These are phyloP conservation scores for Volutella citrinella DNA, from an alignment of 2,329 filamentous ascomycete species.

Conservation along the genomic window DNA sequence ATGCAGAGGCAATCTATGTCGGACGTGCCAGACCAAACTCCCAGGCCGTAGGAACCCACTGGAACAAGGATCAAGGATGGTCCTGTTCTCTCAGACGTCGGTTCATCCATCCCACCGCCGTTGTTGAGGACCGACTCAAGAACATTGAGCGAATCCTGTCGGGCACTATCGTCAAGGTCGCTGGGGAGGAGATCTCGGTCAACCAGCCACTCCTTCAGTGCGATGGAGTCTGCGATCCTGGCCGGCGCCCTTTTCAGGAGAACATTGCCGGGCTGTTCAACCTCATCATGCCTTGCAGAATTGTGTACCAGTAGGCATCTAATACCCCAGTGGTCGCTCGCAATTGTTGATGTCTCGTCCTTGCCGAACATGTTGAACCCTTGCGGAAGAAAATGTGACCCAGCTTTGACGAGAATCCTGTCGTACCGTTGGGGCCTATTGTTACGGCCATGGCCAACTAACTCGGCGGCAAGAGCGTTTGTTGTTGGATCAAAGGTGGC, in stretches of 20 bases:
- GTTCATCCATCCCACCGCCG: conserved; percentile 11
- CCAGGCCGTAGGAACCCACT: conserved; percentile 65
- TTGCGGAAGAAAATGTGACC: conserved; percentile 32
- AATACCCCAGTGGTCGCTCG: conserved; percentile 60
- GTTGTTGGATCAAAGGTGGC: conserved; percentile 61
- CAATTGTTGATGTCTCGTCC: conserved; percentile 22
- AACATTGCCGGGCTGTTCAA: conserved; percentile 20
- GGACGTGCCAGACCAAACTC: conserved; percentile 58
- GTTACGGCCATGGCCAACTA: conserved; percentile 44
- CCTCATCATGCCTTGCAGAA: conserved; percentile 4
- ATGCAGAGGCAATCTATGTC: conserved; percentile 67
- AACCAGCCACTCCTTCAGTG: conserved; percentile 37
- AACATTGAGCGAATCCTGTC: conserved; percentile 43
- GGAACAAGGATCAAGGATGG: conserved; percentile 50
- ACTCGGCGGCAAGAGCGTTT: conserved; percentile 54
- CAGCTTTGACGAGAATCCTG: conserved; percentile 51
- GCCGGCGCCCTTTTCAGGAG: conserved; percentile 25
- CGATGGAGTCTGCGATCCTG: conserved; percentile 28
- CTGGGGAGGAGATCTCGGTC: conserved; percentile 44
- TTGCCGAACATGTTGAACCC: conserved; percentile 58
- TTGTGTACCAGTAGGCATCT: conserved; percentile 38
- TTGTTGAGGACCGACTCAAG: conserved; percentile 43
- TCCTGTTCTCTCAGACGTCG: conserved; percentile 14
- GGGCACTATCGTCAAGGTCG: conserved; percentile 36
- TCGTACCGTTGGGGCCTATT: conserved; percentile 64